Evolutionary conservation across 345 rosid species (phyloP).

Genomic region (Gossypium anomalum): DNA sequence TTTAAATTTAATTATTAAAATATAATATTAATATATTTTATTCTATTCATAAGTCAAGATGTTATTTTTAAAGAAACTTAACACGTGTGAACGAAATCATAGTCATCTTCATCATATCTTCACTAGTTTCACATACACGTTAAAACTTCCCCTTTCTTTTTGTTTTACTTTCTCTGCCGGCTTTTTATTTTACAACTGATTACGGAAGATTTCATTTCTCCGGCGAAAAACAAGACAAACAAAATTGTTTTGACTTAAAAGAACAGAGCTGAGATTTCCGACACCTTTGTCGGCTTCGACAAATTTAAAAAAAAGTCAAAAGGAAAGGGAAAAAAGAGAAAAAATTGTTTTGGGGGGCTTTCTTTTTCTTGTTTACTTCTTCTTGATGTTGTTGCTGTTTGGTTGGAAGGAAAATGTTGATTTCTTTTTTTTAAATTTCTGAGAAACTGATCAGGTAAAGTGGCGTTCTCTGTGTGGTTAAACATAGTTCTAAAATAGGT

Average conservation of each 20-base stretch:
- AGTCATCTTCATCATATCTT: background rate
- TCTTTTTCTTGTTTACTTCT: background rate
- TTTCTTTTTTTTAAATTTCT: background rate
- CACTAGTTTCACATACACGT: background rate
- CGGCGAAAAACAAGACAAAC: background rate
- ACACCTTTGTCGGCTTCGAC: constrained; percentile 26
- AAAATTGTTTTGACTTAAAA: background rate
- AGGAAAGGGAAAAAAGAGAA: background rate
- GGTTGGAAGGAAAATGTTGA: constrained; percentile 18
- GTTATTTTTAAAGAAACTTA: background rate
- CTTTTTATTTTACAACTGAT: background rate
- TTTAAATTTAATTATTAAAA: no score
- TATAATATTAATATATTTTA: no score
- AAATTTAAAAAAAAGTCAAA: background rate
- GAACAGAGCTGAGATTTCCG: constrained; percentile 13
- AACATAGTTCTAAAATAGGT: constrained; percentile 17
- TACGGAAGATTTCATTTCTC: background rate
- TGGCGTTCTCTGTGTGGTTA: constrained; percentile 2
- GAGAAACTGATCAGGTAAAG: constrained; percentile 23
- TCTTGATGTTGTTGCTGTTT: constrained; percentile 11
- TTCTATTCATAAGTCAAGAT: background rate
- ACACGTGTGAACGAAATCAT: background rate
- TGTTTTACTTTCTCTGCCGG: background rate
- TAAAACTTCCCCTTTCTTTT: background rate
- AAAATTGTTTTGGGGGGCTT: background rate